Base-by-base conservation (phyloP, 2,329 filamentous ascomycete genomes). In the Fusarium vanettenii region DNA sequence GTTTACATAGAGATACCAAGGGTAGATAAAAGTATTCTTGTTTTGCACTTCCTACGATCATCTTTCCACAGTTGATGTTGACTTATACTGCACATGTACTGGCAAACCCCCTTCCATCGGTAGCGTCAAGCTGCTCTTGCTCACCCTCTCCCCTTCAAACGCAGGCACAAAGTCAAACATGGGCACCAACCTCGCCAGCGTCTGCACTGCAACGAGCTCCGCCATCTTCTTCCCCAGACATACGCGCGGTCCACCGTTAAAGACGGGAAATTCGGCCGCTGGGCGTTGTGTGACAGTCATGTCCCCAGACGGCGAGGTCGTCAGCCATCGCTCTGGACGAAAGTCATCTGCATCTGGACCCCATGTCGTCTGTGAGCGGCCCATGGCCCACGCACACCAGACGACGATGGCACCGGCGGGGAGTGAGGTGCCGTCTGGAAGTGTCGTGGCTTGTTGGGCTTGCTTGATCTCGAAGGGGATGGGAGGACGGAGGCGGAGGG, bases 381-480 rank as follows among this genome's bases (percentile, higher is more conserved):
- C 90, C 86, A 92, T 89, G 1, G 91, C 89, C 89, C 90, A 92
- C 4, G 89, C 84, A 71, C 89, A 91, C 90, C 90, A 93, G 4
- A 92, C 82, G 4, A 92, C 82, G 27, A 93, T 85, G 0, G 90
- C 85, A 14, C 83, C 79, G 31, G 81, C 79, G 0, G 90, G 89
- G 5, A 93, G 84, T 56, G 85, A 87, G 0, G 90, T 92, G 5
- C 89, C 90, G 75, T 92, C 90, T 0, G 90, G 90, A 3, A 93
- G 84, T 0, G 86, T 88, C 4, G 87, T 87, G 20, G 85, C 79
- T 62, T 84, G 79, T 27, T 87, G 85, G 69, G 86, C 87, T 80
- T 93, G 89, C 78, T 91, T 91, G 73, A 93, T 88, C 78, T 93
- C 91, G 70, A 93, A 90, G 1, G 91, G 91, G 31, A 93, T 88